Evolutionary conservation across 257 asterid genomes (phyloP), one percentile per base, ranked within the genome.

Genomic region (Paraleonurus japonicus): DNA sequence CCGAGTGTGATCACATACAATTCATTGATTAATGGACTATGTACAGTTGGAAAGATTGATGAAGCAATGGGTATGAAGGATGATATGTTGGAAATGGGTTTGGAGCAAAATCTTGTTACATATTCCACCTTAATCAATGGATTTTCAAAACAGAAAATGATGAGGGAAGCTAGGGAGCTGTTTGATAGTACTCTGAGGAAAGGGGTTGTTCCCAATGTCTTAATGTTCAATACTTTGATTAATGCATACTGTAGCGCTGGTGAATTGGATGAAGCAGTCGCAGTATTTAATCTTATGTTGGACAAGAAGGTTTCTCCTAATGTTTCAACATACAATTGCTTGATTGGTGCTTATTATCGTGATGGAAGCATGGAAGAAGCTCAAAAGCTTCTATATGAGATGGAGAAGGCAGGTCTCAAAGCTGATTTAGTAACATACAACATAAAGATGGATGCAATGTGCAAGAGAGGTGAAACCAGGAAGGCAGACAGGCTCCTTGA

Each of bases 321-420:
- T 75, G 89, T 85, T 77, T 86, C 98, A 15, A 91, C 99, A 1
- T 94, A 86, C 76, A 94, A 91, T 73, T 85, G 95, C 82, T 72
- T 94, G 64, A 74, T 91, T 24, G 92, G 93, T 71, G 97, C 93
- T 65, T 87, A 74, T 85, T 83, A 63, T 79, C 77, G 69, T 15
- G 79, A 72, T 22, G 96, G 90, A 43, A 78, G 79, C 20, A 17
- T 60, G 20, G 89, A 82, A 69, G 87, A 80, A 32, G 96, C 78
- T 20, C 22, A 74, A 27, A 81, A 72, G 77, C 81, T 88, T 66
- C 82, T 88, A 32, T 75, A 76, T 15, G 89, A 84, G 82, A 86
- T 94, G 96, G 93, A 77, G 83, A 70, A 79, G 59, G 83, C 76
- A 77, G 89, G 93, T 9, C 67, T 88, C 76, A 73, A 72, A 76